Base-by-base conservation (phyloP, 2,329 filamentous ascomycete species). In the Endoconidiophora laricicola region DNA sequence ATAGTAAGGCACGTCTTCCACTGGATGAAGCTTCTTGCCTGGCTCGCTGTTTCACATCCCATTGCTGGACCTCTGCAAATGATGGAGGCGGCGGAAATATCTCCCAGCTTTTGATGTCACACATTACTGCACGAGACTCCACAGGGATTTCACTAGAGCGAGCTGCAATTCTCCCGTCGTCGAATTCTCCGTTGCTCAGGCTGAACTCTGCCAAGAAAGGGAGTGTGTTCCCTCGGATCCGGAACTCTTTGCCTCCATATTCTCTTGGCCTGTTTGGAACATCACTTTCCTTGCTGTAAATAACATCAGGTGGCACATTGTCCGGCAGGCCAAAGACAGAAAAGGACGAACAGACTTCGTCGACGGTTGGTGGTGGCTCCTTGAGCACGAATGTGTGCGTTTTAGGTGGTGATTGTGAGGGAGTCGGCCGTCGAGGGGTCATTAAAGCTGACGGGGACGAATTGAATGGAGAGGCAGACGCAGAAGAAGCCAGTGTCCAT, bases 201-300 rank as follows among this genome's bases (percentile, higher is more conserved):
- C 93, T 79, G 56, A 96, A 96, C 0, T 76, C 68, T 0, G 87
- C 84, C 2, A 96, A 73, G 63, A 79, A 94, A 0, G 84, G 85
- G 6, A 93, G 60, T 1, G 82, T 84, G 49, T 74, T 78, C 53
- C 87, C 82, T 58, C 79, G 74, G 5, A 95, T 66, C 52, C 78
- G 81, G 60, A 93, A 95, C 57, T 93, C 84, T 57, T 79, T 79
- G 3, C 90, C 90, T 5, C 84, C 90, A 65, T 94, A 96, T 63
- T 94, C 86, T 48, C 86, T 73, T 29, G 73, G 65, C 48, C 81
- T 75, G 38, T 81, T 73, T 10, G 88, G 87, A 0, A 95, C 83
- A 63, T 96, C 91, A 46, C 71, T 72, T 54, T 93, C 86, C 24
- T 84, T 72, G 57, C 87, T 84, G 60, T 94, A 96, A 59, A 81